Evolutionary conservation across 163 green algal species (phyloP), one percentile per base, ranked within the genome.

Genomic region (Scenedesmus sp.): DNA sequence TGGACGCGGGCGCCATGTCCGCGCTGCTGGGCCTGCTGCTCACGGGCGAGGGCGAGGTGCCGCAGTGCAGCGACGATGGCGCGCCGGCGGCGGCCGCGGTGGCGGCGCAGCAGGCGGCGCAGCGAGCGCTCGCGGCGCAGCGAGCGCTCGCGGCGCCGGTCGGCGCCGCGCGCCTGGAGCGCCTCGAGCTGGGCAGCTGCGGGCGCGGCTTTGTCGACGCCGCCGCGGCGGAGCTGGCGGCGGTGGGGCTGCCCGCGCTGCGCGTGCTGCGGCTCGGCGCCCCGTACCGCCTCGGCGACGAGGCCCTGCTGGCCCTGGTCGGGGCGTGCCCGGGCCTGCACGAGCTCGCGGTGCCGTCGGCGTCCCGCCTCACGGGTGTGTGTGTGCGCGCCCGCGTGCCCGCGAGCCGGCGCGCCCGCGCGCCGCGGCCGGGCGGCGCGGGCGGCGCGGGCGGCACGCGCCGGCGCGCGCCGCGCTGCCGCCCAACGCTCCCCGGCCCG

Each of bases 231-330:
- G 72, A 67, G 14, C 42, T 92, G 33, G 78, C 82, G 20, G 70
- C 22, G 17, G 70, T 53, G 4, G 85, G 51, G 26, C 60, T 42
- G n/a, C 63, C 63, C 17, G 63, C 10, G 45, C 79, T 91, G 73
- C 31, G 22, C 3, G 26, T 60, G 63, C 67, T 92, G 73, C 26
- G 44, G 14, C 70, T 93, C 36, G 75, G 50, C 24, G 87, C 84
- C 31, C 86, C 89, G 0, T 93, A 93, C 79, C 74, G 78, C 14
- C 75, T 92, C 36, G 65, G 28, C 28, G 87, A 92, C 56, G 50
- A 47, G 4, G 85, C 63, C 1, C 65, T 91, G 54, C 60, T 64
- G 24, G 51, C 31, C 64, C 67, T 91, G 28, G 71, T 90, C 54
- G 26, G n/a, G n/a, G 42, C 28, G 20, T 65, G 77, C 28, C 83